Percentiles rank a stretch among this genome's conserved stretches.
Conservation (phyloP, 1,139 yeast species). For the Suhomyces atakaporum region DNA sequence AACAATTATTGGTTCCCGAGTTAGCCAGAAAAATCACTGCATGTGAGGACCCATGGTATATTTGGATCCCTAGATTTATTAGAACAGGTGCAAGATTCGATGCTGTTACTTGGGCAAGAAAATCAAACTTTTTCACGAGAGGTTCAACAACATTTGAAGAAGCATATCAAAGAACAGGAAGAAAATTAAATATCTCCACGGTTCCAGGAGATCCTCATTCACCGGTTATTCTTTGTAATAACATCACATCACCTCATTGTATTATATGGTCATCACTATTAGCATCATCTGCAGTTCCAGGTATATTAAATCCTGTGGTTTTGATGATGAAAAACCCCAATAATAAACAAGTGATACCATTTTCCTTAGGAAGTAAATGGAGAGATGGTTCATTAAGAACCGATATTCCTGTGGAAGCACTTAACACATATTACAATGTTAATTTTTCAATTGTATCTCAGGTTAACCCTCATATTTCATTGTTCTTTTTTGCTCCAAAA, state of each 20-base stretch:
- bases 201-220: slow-evolving; percentile 85
- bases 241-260: slow-evolving; percentile 76
- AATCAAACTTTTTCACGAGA: slow-evolving; percentile 66
- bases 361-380: slow-evolving; percentile 75
- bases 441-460: slow-evolving; percentile 78
- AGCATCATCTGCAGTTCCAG: slow-evolving; percentile 84
- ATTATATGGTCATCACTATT: slow-evolving; percentile 79
- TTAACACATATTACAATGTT: slow-evolving; percentile 76
- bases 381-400: slow-evolving; percentile 73
- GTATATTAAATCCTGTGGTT: slow-evolving; percentile 79
- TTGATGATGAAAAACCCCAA: slow-evolving; percentile 66
- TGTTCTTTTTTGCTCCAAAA: slow-evolving; percentile 76
- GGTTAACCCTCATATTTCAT: slow-evolving; percentile 78
- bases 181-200: slow-evolving; percentile 69
- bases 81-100: slow-evolving; percentile 80
- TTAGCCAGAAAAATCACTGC: slow-evolving; percentile 69
- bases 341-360: slow-evolving; percentile 54
- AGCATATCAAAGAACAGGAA: slow-evolving; percentile 67
- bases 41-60: slow-evolving; percentile 64
- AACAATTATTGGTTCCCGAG: slow-evolving; percentile 57
- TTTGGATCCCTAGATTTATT: slow-evolving; percentile 68
- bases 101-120: slow-evolving; percentile 71
- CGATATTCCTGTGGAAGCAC: slow-evolving; percentile 67
- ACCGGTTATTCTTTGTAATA: slow-evolving; percentile 77
- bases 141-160: slow-evolving; percentile 76